Evolutionary conservation across 176 grass and related monocot species (phyloP).

Genomic region (Avena eriantha): DNA sequence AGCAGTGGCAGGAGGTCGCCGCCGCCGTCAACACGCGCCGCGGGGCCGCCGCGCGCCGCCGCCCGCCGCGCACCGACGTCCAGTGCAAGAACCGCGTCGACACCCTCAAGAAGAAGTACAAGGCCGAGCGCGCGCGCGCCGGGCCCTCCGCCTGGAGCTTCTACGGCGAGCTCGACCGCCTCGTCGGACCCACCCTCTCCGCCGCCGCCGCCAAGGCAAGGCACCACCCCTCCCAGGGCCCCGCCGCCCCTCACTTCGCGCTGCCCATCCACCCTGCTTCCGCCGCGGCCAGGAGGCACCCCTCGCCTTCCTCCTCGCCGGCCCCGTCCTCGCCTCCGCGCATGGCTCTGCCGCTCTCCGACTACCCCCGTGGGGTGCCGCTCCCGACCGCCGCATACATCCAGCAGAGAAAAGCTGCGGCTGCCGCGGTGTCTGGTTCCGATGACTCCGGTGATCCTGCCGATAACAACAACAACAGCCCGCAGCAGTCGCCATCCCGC

Average conservation of each 20-base stretch:
- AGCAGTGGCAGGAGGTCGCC: conserved; percentile 98
- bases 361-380: conserved; percentile 28
- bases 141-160: conserved; percentile 69
- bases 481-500: conserved; percentile 38
- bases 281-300: not conserved
- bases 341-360: conserved; percentile 53
- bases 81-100: conserved; percentile 99
- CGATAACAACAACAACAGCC: conserved; percentile 35
- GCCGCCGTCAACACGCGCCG: conserved; percentile 75
- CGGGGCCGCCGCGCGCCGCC: conserved; percentile 59
- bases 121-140: conserved; percentile 70
- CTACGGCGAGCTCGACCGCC: conserved; percentile 73
- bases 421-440: conserved; percentile 37
- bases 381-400: conserved; percentile 56
- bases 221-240: not conserved
- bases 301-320: not conserved
- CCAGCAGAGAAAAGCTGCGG: conserved; percentile 47
- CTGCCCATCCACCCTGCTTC: not conserved
- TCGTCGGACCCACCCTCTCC: conserved; percentile 66
- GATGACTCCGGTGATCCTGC: conserved; percentile 51
- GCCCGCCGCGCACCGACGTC: conserved; percentile 86
- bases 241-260: not conserved
- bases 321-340: not conserved
- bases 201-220: conserved; percentile 44
- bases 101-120: conserved; percentile 99